Base-by-base conservation (phyloP, 495 filamentous ascomycete species). In the Cudoniella acicularis region DNA sequence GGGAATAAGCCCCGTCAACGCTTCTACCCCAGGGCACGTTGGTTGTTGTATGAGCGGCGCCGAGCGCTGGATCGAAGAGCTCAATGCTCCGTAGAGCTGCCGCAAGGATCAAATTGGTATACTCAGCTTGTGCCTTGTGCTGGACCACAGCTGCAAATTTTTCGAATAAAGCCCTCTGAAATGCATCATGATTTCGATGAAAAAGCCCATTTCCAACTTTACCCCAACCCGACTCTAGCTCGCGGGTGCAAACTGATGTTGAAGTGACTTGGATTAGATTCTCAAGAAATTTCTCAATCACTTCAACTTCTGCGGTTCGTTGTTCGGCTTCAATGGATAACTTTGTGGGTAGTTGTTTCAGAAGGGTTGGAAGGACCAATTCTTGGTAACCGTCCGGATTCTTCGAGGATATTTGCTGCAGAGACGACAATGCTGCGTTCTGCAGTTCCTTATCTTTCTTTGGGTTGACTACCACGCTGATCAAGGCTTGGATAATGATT, bases 251-350 rank as follows among this genome's bases (percentile, higher is more conserved):
- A 10, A 25, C 10, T 8, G 24, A 18, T 2, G 55, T 54, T 26
- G 54, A 66, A 16, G 53, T 17, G n/a, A 65, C 55, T 26, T 63
- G 36, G 2, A 55, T 42, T 10, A 68, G 43, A 30, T 49, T n/a
- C 9, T 65, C 36, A 9, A 67, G 52, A 23, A 18, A 17, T 2
- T 10, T n/a, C 17, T 54, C 24, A 3, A 30, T n/a, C 10, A n/a
- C 11, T 2, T 60, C 48, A 3, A 56, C 10, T 45, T 62, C 51
- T 13, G 17, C 21, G 24, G n/a, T 42, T 2, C 27, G n/a, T 9
- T 49, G 8, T 9, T 22, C 6, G 10, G 17, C 25, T 0, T 55
- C 30, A 1, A 6, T 2, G 16, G 57, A 43, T 2, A 65, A 1
- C 18, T 2, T 36, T 8, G 25, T 27, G 22, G 66, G 66, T 10